phyloP scores from a whole-genome alignment of 1,284 basidiomycete species.

The Cryptococcus sp. region DNA sequence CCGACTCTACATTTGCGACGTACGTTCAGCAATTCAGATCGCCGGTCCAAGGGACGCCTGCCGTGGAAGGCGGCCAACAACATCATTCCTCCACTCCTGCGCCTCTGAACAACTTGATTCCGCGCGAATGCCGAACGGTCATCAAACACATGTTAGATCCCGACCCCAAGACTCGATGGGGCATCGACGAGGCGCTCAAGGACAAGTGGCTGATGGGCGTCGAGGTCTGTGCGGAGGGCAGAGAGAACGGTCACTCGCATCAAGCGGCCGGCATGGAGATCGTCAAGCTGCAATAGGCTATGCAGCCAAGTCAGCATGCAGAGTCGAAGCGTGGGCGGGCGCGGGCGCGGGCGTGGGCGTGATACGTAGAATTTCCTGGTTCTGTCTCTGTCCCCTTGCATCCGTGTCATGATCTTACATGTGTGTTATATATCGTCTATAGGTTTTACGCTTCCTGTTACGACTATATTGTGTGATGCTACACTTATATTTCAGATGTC shows the following conservation, averaged over 20 bases:
- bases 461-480: too few species aligned
- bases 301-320: not conserved
- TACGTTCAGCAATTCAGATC: conserved; percentile 69
- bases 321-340: too few species aligned
- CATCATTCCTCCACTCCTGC: conserved; percentile 36
- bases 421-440: too few species aligned
- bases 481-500: too few species aligned
- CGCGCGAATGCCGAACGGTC: conserved; percentile 78
- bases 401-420: too few species aligned
- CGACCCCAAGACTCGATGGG: conserved; percentile 75
- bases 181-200: conserved; percentile 80
- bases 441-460: too few species aligned
- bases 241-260: conserved; percentile 44
- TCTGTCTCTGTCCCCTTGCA: too few species aligned
- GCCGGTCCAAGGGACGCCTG: conserved; percentile 13
- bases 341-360: too few species aligned
- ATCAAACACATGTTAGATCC: conserved; percentile 96
- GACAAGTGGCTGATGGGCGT: conserved; percentile 81
- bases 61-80: conserved; percentile 8
- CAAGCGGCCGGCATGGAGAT: conserved; percentile 44
- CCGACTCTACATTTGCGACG: conserved; percentile 79
- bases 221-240: conserved; percentile 57
- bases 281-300: conserved; percentile 28
- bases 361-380: too few species aligned
- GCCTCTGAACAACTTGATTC: conserved; percentile 78